Base-by-base conservation (phyloP, 805 yeast genomes). In the Nakazawaea pomicola region DNA sequence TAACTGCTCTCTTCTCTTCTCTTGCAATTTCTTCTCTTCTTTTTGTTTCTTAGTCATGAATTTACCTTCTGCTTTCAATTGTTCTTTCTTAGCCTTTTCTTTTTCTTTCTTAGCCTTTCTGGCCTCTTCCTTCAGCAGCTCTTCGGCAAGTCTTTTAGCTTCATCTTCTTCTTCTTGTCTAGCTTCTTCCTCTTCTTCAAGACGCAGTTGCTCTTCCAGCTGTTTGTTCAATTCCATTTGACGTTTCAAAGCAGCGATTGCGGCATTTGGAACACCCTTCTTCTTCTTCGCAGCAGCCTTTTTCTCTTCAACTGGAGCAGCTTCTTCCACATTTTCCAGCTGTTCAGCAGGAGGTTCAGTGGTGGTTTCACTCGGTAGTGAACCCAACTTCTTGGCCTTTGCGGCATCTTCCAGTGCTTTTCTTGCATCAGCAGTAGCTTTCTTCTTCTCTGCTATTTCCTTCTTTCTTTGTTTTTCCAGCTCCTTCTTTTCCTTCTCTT, bases 21-120 rank as follows among this genome's bases (percentile, higher is more conserved):
- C 97, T 55, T 81, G 76, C 30, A 80, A 63, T 40, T 80, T 86
- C 67, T 86, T 85, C 60, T 89, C 95, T 63, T 89, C 96, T 65
- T 85, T 88, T 72, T 93, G 99, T 60, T 90, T 91, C 70, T 87
- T 93, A 45, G 96, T 85, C 58, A 93, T 67, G 41, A 82, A 79
- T 60, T 93, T 93, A 57, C 99, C 99, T 65, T 91, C 97, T 27
- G 96, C 93, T 66, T 86, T 87, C 61, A 93, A 78, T 66, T 87
- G 91, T 55, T 93, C 99, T 51, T 77, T 83, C 71, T 84, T 89
- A 45, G 75, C 74, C 65, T 75, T 83, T 56, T 91, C 97, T 60
- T 78, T 85, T 64, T 93, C 99, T 55, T 80, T 87, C 76, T 85
- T 91, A 10, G 70, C 72, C 52, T 64, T 70, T 42, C 72, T 76